Evolutionary conservation across 2,329 filamentous ascomycete genomes (phyloP), one percentile per base, ranked within the genome.

Genomic region (Trichocomaceae sp.): DNA sequence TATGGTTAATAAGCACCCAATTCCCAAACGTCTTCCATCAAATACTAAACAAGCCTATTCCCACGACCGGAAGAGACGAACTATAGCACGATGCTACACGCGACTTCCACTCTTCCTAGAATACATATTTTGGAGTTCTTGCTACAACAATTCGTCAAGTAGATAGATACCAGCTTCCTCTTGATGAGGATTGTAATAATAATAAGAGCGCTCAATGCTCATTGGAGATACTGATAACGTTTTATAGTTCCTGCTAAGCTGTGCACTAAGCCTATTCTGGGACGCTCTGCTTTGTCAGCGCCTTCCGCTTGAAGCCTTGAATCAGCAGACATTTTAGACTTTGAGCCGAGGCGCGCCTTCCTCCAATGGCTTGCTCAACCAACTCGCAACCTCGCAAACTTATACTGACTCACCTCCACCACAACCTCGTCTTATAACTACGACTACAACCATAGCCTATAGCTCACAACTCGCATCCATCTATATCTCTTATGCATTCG

Each of bases 391-490:
- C 39, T 26, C 23, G 23, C 23, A 26, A 26, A 26, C n/a, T n/a
- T n/a, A n/a, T 3, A 8, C 15, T 22, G 10, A 22, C 8, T 22
- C n/a, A 35, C 29, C n/a, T n/a, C n/a, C n/a, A 49, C 31, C 9
- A 7, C 49, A 46, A 57, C 56, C 53, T 55, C 55, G 53, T 33
- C 51, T n/a, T 45, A 17, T 42, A 19, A 19, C 39, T 19, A 12
- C 17, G n/a, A n/a, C n/a, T n/a, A n/a, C n/a, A n/a, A 17, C 8
- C 39, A 19, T 42, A 12, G 19, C 52, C 50, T n/a, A 37, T 54
- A 57, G 48, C 41, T 55, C 49, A 56, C 44, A 57, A 37, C 45
- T 37, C 52, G 51, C 54, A 54, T 58, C 47, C 53, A 45, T 55
- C 51, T 54, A 57, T 53, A 41, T 41, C 3, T 31, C 37, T 41